Evolutionary conservation across 352 stramenopile genomes (phyloP).

Genomic region (Globisporangium paroecandrum): DNA sequence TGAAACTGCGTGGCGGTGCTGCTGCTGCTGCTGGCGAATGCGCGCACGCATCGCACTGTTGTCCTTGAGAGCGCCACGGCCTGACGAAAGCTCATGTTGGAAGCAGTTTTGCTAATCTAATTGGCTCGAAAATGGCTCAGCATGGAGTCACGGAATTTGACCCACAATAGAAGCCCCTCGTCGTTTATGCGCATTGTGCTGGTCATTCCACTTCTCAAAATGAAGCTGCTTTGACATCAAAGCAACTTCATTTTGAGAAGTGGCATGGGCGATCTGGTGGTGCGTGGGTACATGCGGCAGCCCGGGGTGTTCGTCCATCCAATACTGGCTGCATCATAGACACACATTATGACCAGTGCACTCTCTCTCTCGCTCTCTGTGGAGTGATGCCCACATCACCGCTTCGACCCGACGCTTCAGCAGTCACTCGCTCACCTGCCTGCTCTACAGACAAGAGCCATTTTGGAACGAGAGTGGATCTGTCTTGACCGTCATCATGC

Average conservation of each 20-base stretch:
- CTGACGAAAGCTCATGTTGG: too few relatives aligned
- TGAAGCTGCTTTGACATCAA: background rate
- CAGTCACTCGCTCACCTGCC: background rate
- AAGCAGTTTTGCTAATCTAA: too few relatives aligned
- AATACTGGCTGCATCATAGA: background rate
- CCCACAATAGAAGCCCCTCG: background rate
- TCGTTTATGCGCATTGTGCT: background rate
- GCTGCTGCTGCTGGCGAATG: background rate
- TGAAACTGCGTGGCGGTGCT: slow-evolving; percentile 1
- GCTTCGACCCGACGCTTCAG: background rate
- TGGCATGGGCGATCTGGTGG: background rate
- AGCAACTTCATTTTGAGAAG: background rate
- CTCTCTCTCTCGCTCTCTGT: background rate
- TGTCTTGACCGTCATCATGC: background rate
- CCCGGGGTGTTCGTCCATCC: too few relatives aligned
- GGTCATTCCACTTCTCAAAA: background rate
- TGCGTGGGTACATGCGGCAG: background rate
- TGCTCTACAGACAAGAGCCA: background rate
- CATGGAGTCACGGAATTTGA: background rate
- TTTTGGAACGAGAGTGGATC: background rate
- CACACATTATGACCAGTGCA: background rate
- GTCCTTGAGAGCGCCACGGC: background rate
- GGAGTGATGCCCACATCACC: background rate
- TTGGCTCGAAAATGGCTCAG: too few relatives aligned
- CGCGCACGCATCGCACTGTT: background rate